phyloP scores from a whole-genome alignment of 108 stramenopile species.

The Epithemia pelagica region DNA sequence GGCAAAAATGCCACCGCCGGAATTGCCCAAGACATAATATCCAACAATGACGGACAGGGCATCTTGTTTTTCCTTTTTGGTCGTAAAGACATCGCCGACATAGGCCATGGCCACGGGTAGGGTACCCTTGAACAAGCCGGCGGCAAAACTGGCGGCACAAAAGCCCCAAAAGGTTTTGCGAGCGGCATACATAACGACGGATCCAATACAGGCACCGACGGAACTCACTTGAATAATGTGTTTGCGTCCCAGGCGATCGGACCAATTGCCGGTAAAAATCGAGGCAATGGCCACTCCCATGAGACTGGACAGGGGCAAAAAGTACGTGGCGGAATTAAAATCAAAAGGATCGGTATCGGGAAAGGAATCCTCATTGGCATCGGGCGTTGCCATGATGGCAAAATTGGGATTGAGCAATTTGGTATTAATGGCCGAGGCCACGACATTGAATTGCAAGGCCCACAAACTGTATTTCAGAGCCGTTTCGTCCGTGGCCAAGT shows the following conservation, averaged over 20 bases:
- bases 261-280: slow-evolving; percentile 26
- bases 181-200: slow-evolving; percentile 31
- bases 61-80: slow-evolving; percentile 29
- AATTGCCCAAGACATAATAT: slow-evolving; percentile 33
- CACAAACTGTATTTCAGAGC: slow-evolving; percentile 16
- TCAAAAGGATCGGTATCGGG: slow-evolving; percentile 34
- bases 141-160: slow-evolving; percentile 27
- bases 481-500: slow-evolving; percentile 24
- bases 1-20: slow-evolving; percentile 53
- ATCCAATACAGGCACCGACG: slow-evolving; percentile 26
- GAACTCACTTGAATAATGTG: slow-evolving; percentile 15
- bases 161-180: slow-evolving; percentile 42
- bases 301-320: slow-evolving; percentile 34
- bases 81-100: slow-evolving; percentile 31
- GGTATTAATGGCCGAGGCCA: slow-evolving; percentile 30
- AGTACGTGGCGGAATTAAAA: slow-evolving; percentile 48
- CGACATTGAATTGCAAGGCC: slow-evolving; percentile 26
- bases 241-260: slow-evolving; percentile 37
- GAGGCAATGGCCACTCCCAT: slow-evolving; percentile 44
- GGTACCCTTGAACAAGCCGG: slow-evolving; percentile 36
- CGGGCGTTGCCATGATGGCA: slow-evolving; percentile 37
- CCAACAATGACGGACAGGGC: slow-evolving; percentile 37
- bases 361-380: slow-evolving; percentile 33
- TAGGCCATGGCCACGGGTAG: slow-evolving; percentile 53
- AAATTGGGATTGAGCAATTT: slow-evolving; percentile 47